These are phyloP conservation scores for Stereum hirsutum DNA, from an alignment of 1,284 basidiomycete species.

Conservation along the genomic window DNA sequence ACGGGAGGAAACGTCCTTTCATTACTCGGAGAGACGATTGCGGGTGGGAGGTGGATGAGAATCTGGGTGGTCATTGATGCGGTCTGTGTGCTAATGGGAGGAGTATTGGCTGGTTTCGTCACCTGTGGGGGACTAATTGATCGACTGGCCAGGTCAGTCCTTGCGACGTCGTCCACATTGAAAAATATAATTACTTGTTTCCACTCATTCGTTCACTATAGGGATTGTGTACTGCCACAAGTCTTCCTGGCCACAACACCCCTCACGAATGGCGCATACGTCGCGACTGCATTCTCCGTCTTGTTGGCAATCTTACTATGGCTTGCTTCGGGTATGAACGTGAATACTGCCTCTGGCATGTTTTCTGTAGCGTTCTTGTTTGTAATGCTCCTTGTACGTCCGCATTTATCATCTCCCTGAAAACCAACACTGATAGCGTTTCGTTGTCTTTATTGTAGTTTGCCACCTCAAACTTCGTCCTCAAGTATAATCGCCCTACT, in stretches of 20 bases:
- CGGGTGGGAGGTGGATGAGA: slow-evolving; percentile 49
- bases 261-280: slow-evolving; percentile 40
- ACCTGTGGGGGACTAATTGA: slow-evolving; percentile 48
- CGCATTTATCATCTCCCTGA: not conserved
- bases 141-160: slow-evolving; percentile 33
- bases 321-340: slow-evolving; percentile 42
- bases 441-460: slow-evolving; percentile 5
- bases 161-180: no score
- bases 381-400: slow-evolving; percentile 10
- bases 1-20: slow-evolving; percentile 50
- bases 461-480: slow-evolving; percentile 25
- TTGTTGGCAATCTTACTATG: slow-evolving; percentile 46
- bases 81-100: slow-evolving; percentile 56
- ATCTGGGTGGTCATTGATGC: slow-evolving; percentile 55
- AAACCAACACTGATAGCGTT: not conserved
- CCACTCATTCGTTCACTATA: not conserved
- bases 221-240: slow-evolving; percentile 48
- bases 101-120: slow-evolving; percentile 50
- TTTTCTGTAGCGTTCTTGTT: slow-evolving; percentile 14
- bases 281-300: slow-evolving; percentile 43
- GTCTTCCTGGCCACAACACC: slow-evolving; percentile 41
- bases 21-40: slow-evolving; percentile 38
- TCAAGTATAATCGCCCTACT: slow-evolving; percentile 56
- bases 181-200: no score
- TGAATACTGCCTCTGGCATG: slow-evolving; percentile 51